These are phyloP conservation scores for Scheffersomyces amazonensis DNA, from an alignment of 805 yeast species.

Conservation along the genomic window DNA sequence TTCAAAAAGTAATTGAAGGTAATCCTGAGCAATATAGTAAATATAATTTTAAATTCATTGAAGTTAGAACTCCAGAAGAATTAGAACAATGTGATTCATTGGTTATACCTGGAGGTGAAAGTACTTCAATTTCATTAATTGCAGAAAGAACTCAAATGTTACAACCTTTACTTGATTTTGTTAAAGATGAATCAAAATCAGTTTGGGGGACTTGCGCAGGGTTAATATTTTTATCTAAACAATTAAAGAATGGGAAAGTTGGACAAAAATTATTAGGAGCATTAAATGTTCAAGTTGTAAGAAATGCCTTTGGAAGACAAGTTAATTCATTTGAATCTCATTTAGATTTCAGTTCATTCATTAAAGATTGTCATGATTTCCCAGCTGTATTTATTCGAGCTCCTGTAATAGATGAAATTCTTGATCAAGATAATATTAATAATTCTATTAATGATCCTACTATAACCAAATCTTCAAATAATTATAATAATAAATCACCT, in stretches of 20 bases:
- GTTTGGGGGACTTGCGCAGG: conserved; percentile 92
- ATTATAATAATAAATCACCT: conserved; percentile 20
- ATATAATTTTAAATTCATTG: conserved; percentile 31
- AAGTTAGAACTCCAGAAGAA: conserved; percentile 53
- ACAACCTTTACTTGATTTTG: conserved; percentile 50
- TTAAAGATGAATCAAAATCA: conserved; percentile 46
- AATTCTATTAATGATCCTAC: conserved; percentile 3
- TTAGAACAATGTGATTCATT: conserved; percentile 53
- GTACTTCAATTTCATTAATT: conserved; percentile 66
- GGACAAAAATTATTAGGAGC: conserved; percentile 63
- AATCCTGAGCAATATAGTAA: conserved; percentile 19
- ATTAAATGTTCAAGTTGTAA: conserved; percentile 56
- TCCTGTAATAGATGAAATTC: conserved; percentile 52
- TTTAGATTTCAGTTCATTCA: conserved; percentile 44
- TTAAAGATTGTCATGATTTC: conserved; percentile 38
- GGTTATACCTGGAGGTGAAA: conserved; percentile 73
- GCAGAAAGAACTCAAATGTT: conserved; percentile 63
- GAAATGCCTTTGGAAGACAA: conserved; percentile 82
- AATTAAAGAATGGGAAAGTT: conserved; percentile 49
- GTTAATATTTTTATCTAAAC: conserved; percentile 59
- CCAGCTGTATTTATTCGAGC: conserved; percentile 69
- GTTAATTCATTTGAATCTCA: conserved; percentile 56
- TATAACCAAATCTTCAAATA: conserved; percentile 17
- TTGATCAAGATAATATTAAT: conserved; percentile 8
- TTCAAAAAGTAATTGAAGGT: conserved; percentile 29